Percentiles rank a stretch among this genome's conserved stretches.
Evolutionary conservation across 169 alveolate species (phyloP).

Genomic region (Plasmodium relictum): DNA sequence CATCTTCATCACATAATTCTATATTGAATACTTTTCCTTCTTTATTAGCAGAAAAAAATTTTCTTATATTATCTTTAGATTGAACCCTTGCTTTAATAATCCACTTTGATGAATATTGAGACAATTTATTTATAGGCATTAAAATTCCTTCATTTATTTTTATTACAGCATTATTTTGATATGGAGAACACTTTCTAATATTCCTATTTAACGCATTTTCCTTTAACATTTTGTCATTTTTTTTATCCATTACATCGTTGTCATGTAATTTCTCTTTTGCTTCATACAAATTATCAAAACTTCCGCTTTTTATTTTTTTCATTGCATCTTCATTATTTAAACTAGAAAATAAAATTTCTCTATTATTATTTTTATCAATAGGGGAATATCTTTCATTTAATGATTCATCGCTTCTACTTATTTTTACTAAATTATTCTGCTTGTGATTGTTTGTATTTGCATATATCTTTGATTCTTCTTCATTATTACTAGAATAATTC

Average conservation of each 20-base stretch:
- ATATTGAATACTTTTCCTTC: slow-evolving; percentile 67
- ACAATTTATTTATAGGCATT: slow-evolving; percentile 67
- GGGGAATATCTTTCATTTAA: slow-evolving; percentile 12
- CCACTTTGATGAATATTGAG: slow-evolving; percentile 75
- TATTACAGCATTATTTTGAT: slow-evolving; percentile 55
- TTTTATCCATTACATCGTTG: not conserved
- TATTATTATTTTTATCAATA: not conserved
- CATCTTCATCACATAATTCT: slow-evolving; percentile 72
- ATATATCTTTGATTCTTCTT: not conserved
- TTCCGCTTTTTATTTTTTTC: slow-evolving; percentile 11
- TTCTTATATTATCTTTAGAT: slow-evolving; percentile 47
- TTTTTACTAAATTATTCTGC: not conserved
- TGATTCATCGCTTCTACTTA: slow-evolving; percentile 14
- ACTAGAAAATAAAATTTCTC: not conserved
- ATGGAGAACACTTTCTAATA: slow-evolving; percentile 48
- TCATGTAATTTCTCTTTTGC: slow-evolving; percentile 9
- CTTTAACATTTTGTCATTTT: slow-evolving; percentile 29
- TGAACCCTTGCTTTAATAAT: slow-evolving; percentile 76
- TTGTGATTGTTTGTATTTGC: not conserved
- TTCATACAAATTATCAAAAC: slow-evolving; percentile 13
- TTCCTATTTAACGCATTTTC: slow-evolving; percentile 43
- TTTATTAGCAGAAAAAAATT: slow-evolving; percentile 46
- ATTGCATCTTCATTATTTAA: not conserved
- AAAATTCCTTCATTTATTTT: slow-evolving; percentile 69
- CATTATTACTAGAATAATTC: not conserved